Evolutionary conservation across 495 filamentous ascomycete species (phyloP), one percentile per base, ranked within the genome.

Genomic region (Aspergillus saccharolyticus): DNA sequence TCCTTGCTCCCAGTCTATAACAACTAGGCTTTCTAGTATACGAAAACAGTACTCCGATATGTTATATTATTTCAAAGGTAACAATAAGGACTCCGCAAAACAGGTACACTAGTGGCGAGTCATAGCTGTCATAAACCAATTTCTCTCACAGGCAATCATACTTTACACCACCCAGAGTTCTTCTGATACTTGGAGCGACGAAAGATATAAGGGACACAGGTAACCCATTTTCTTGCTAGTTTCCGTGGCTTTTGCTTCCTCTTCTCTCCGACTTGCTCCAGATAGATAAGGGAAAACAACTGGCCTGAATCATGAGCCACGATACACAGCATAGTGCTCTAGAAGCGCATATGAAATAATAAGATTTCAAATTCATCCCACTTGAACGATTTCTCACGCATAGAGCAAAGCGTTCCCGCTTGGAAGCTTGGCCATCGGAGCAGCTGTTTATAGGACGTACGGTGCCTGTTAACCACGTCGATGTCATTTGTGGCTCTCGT

Each of bases 341-440:
- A 39, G 12, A 2, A 39, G 33, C 33, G 33, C 33, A 39, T 39
- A 39, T 39, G 33, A 15, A 39, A 39, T 5, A 39, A 39, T 39
- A 39, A 39, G 4, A 39, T 39, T 5, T 39, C 6, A 39, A 15
- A 8, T 39, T 39, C 33, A 12, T 39, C 33, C 33, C 6, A 39
- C 33, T 39, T 39, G 14, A 12, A 39, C 33, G 33, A 39, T 39
- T 2, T 9, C 7, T 15, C 33, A 39, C 33, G 33, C 33, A 39
- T 49, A 60, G 24, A 60, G 55, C 42, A 42, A 55, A 12, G 33
- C 33, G 33, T 12, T 2, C 4, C 33, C 33, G n/a, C 12, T 39
- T 2, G 4, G 33, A 8, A 39, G 33, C 12, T 2, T 15, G 2
- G 10, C 33, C 4, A 39, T 39, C 33, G 10, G 14, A 39, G 33